phyloP scores from a whole-genome alignment of 1,139 yeast genomes.

The Pichia sp. region DNA sequence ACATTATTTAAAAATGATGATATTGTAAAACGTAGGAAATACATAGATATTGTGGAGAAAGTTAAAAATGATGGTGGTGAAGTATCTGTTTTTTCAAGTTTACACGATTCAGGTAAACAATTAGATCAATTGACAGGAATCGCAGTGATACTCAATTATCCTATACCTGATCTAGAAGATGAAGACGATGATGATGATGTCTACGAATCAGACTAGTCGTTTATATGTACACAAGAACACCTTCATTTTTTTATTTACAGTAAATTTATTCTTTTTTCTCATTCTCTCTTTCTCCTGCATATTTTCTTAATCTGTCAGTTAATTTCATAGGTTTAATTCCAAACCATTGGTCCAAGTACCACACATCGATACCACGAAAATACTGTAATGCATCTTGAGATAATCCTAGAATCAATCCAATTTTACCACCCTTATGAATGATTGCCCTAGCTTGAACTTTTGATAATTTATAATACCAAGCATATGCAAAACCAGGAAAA shows the following conservation, averaged over 20 bases:
- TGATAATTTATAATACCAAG: conserved; percentile 40
- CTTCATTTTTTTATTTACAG: not conserved
- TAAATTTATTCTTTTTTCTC: not conserved
- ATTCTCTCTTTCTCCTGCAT: conserved; percentile 2
- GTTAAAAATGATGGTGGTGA: conserved; percentile 73
- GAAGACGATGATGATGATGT: conserved; percentile 34
- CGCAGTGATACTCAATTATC: conserved; percentile 80
- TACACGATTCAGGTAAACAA: conserved; percentile 89
- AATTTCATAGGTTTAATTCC: conserved; percentile 25
- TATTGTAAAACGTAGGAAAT: conserved; percentile 58
- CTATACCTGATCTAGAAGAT: conserved; percentile 75
- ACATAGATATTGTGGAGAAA: conserved; percentile 59
- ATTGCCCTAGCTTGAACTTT: conserved; percentile 43
- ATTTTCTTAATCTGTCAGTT: conserved; percentile 19
- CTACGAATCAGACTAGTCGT: conserved; percentile 7
- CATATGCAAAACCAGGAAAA: conserved; percentile 47
- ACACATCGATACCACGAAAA: conserved; percentile 53
- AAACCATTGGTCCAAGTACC: conserved; percentile 45
- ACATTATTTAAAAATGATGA: conserved; percentile 74
- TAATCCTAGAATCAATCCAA: conserved; percentile 58
- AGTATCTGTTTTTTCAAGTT: conserved; percentile 71
- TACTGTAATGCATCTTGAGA: conserved; percentile 59
- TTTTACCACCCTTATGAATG: conserved; percentile 46
- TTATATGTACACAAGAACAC: not conserved
- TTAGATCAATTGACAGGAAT: conserved; percentile 85